Conservation (phyloP, 2,329 filamentous ascomycete species). For the Aspergillus texensis region DNA sequence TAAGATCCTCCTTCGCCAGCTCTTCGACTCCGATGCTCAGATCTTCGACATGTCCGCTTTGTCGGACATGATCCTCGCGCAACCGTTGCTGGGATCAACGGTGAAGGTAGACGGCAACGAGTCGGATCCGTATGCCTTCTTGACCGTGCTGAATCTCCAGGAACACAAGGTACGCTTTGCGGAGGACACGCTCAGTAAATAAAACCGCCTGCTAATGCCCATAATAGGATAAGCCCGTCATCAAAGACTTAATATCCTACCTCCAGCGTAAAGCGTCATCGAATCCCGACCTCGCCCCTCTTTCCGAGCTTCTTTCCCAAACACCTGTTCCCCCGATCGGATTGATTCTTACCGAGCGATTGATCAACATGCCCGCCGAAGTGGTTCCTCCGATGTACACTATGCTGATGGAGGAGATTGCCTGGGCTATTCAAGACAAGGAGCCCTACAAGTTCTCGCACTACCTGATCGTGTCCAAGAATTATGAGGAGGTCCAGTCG, state of each 20-base stretch:
- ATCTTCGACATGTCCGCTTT: constrained; percentile 87
- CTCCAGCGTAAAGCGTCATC: constrained; percentile 59
- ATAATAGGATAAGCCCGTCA: constrained; percentile 65
- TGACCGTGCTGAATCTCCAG: constrained; percentile 82
- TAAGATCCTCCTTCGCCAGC: constrained; percentile 84
- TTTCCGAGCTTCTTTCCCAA: constrained; percentile 61
- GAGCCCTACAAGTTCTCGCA: constrained; percentile 93
- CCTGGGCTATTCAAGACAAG: constrained; percentile 82
- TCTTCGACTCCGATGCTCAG: constrained; percentile 84
- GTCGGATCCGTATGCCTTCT: constrained; percentile 87
- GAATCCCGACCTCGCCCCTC: constrained; percentile 58
- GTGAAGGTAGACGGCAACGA: constrained; percentile 97
- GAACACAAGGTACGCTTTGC: constrained; percentile 62
- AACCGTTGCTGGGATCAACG: constrained; percentile 86
- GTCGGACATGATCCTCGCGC: constrained; percentile 81
- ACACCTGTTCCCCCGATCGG: constrained; percentile 67
- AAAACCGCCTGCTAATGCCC: not conserved
- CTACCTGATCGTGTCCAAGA: constrained; percentile 88
- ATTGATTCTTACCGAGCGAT: constrained; percentile 83
- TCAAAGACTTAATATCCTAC: constrained; percentile 73
- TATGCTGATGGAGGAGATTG: constrained; percentile 90
- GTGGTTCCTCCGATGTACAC: constrained; percentile 91
- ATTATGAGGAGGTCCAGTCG: constrained; percentile 86
- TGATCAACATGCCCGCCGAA: constrained; percentile 96
- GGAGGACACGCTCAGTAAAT: not conserved